Conservation (phyloP, 2,329 filamentous ascomycete genomes). For the Fusarium fracticaudum region DNA sequence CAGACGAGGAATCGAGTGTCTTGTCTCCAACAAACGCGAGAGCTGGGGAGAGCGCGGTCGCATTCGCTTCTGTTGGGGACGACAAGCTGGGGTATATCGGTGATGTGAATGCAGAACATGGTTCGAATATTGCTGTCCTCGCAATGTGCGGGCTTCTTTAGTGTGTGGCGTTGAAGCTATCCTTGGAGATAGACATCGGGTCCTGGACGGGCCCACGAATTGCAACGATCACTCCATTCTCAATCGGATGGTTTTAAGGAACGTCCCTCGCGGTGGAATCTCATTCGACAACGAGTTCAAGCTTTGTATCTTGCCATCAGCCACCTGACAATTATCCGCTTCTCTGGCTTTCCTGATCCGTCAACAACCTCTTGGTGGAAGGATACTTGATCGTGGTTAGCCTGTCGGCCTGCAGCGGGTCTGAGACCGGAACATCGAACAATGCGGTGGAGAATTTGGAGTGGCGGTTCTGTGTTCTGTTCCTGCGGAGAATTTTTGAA, state of each 20-base stretch:
- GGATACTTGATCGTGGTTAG: background rate
- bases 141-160: background rate
- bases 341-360: background rate
- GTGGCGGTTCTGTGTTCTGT: background rate
- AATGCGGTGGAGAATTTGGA: background rate
- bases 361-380: background rate
- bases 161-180: background rate
- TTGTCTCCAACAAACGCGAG: background rate
- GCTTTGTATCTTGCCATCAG: no score
- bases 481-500: fast-evolving
- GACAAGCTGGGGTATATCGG: background rate
- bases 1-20: background rate
- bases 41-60: background rate
- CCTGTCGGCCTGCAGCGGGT: background rate
- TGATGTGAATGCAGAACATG: background rate
- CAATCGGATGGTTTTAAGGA: no score
- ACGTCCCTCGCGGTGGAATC: no score
- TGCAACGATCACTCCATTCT: no score
- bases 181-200: no score
- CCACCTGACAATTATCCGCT: fast-evolving
- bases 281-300: no score
- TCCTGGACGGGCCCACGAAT: no score
- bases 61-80: background rate
- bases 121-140: background rate
- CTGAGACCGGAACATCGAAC: background rate